phyloP scores from a whole-genome alignment of 148 eudicot species.

The Rhododendron griersonianum region DNA sequence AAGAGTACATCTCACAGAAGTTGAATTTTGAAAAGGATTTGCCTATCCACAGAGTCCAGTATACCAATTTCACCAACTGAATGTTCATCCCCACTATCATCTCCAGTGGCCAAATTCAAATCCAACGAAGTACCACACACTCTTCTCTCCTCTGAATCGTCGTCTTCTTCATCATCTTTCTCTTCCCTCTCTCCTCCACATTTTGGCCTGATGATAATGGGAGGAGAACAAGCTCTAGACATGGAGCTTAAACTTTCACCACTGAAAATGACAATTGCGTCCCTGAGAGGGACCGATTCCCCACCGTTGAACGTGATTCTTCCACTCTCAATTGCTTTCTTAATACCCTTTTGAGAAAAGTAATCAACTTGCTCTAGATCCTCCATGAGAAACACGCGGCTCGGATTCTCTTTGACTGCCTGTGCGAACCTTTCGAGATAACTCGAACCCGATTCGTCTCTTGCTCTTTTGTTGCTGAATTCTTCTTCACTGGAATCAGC shows the following conservation, averaged over 20 bases:
- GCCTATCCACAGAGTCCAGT: constrained; percentile 46
- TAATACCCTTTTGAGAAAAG: constrained; percentile 39
- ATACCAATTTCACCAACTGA: constrained; percentile 28
- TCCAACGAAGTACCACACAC: constrained; percentile 31
- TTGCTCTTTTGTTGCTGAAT: constrained; percentile 39
- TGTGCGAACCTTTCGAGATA: constrained; percentile 47
- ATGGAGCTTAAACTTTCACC: constrained; percentile 55
- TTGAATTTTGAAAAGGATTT: constrained; percentile 38
- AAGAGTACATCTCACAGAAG: constrained; percentile 20
- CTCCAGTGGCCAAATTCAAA: constrained; percentile 45
- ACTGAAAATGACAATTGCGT: constrained; percentile 64
- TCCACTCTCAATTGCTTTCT: constrained; percentile 51
- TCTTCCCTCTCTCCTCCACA: constrained; percentile 9
- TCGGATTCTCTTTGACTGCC: constrained; percentile 50
- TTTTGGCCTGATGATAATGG: constrained; percentile 32
- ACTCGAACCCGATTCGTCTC: constrained; percentile 38
- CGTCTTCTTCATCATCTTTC: constrained; percentile 20
- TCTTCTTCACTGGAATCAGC: constrained; percentile 55
- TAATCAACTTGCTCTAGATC: constrained; percentile 61
- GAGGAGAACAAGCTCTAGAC: constrained; percentile 59
- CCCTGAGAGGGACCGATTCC: constrained; percentile 43
- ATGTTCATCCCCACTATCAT: constrained; percentile 13
- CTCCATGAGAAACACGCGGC: constrained; percentile 56
- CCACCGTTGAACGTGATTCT: constrained; percentile 23
- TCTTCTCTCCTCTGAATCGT: constrained; percentile 17